phyloP scores from a whole-genome alignment of 805 yeast genomes.

The Candida nemodendra region DNA sequence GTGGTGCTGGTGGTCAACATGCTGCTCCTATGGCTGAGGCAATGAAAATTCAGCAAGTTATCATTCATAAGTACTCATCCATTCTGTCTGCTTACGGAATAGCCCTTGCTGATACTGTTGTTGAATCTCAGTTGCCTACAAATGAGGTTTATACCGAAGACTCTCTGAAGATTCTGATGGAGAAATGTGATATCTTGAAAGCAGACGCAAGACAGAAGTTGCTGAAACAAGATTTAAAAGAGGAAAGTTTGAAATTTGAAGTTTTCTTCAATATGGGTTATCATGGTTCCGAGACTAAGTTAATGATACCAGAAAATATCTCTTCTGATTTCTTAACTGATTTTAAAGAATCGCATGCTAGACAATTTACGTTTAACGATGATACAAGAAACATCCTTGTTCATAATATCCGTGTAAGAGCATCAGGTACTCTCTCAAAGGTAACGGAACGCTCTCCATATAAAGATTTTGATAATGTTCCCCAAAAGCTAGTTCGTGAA shows the following conservation, averaged over 20 bases:
- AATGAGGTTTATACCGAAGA: slow-evolving; percentile 38
- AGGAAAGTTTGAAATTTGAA: slow-evolving; percentile 48
- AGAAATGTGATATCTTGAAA: slow-evolving; percentile 44
- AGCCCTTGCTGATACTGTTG: neutral
- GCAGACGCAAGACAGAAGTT: slow-evolving; percentile 40
- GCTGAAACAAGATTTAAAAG: slow-evolving; percentile 49
- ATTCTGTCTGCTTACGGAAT: slow-evolving; percentile 44
- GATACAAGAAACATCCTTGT: slow-evolving; percentile 51
- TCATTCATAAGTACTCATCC: slow-evolving; percentile 73
- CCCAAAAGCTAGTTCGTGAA: neutral
- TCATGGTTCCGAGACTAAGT: slow-evolving; percentile 79
- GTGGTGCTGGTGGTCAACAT: slow-evolving; percentile 88
- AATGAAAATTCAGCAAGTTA: slow-evolving; percentile 58
- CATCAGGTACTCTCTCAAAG: slow-evolving; percentile 49
- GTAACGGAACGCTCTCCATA: slow-evolving; percentile 28
- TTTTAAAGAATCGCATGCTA: slow-evolving; percentile 53
- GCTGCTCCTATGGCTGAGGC: slow-evolving; percentile 67
- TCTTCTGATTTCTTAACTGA: slow-evolving; percentile 34
- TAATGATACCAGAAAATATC: slow-evolving; percentile 49
- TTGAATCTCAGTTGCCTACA: slow-evolving; percentile 72
- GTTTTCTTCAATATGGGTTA: slow-evolving; percentile 72
- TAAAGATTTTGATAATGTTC: slow-evolving; percentile 2
- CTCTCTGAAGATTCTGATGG: slow-evolving; percentile 35
- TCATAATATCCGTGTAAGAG: slow-evolving; percentile 70
- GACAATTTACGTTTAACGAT: slow-evolving; percentile 69